Evolutionary conservation across 2,329 filamentous ascomycete genomes (phyloP).

Genomic region (Hypoxylon sp.): DNA sequence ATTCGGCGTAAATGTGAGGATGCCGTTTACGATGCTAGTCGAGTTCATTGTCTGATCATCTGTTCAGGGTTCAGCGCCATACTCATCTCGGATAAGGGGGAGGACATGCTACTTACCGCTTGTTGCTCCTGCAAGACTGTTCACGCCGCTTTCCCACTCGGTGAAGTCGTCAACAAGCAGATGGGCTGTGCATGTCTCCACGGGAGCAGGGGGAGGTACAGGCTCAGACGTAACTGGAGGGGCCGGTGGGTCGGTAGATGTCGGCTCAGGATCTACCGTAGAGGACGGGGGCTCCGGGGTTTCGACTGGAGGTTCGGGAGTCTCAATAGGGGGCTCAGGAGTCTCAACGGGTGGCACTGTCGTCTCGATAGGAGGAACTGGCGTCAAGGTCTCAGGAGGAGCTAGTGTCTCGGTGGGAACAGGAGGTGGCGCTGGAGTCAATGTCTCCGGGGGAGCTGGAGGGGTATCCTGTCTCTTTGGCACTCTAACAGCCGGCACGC

Average conservation of each 20-base stretch:
- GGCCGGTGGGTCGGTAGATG: not conserved
- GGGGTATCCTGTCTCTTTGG: slow-evolving; percentile 37
- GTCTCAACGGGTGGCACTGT: slow-evolving; percentile 12
- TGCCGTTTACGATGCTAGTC: slow-evolving; percentile 40
- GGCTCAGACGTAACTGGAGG: slow-evolving; percentile 13
- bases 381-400: slow-evolving; percentile 9
- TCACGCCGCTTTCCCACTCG: slow-evolving; percentile 45
- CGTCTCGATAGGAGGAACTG: slow-evolving; percentile 12
- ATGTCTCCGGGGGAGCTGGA: slow-evolving; percentile 16
- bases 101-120: slow-evolving; percentile 43
- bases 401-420: slow-evolving; percentile 8
- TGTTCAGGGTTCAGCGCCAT: slow-evolving; percentile 27
- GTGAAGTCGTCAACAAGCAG: slow-evolving; percentile 53
- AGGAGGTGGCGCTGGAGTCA: slow-evolving; percentile 16
- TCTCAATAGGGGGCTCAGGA: slow-evolving; percentile 12
- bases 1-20: slow-evolving; percentile 46
- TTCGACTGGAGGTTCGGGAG: slow-evolving; percentile 10
- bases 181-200: slow-evolving; percentile 45
- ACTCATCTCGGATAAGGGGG: not conserved
- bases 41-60: slow-evolving; percentile 48
- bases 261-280: not conserved
- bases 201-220: slow-evolving; percentile 22
- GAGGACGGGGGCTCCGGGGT: too few species aligned
- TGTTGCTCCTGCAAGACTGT: slow-evolving; percentile 43
- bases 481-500: slow-evolving; percentile 36